Evolutionary conservation across 2,329 filamentous ascomycete species (phyloP), one percentile per base, ranked within the genome.

Genomic region (Claviceps sp.): DNA sequence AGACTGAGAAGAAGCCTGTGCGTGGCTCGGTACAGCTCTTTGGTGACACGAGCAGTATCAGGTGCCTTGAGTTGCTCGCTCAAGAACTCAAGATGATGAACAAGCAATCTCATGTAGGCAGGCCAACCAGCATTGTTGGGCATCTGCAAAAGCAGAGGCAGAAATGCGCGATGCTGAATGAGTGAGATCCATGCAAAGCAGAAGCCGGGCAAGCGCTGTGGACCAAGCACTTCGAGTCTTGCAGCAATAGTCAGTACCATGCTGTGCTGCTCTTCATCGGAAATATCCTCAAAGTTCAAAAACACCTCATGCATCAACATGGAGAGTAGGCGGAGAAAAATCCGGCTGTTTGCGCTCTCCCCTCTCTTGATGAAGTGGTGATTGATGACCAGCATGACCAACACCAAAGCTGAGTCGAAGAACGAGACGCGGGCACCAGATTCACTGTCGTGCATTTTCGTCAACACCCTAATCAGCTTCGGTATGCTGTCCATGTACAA

Each of bases 301-400:
- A 79, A 74, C 52, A 91, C 77, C 59, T 93, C 85, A 65, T 86
- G 87, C 4, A 98, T 75, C 47, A 96, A 76, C 60, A 85, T 72
- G 0, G 88, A 91, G 63, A 96, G 85, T 43, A 98, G 76, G 45
- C 91, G 83, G 77, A 90, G 93, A 73, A 96, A 97, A 34, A 94
- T 83, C 55, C 88, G 83, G 62, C 91, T 86, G 60, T 88, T 91
- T 71, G 95, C 90, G 40, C 76, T 78, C 50, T 95, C 89, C 4
- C 82, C 85, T 45, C 85, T 81, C 66, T 83, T 87, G 52, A 86
- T 77, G 61, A 94, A 85, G 63, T 97, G 88, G 59, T 93, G 83
- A 65, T 87, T 91, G 54, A 96, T 75, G 3, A 96, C 78, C 52
- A 98, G 70, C 3, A 88, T 79, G 37, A 88, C 72, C n/a, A 96